phyloP scores from a whole-genome alignment of 73 alveolate species.

The Tetrahymena elliotti region DNA sequence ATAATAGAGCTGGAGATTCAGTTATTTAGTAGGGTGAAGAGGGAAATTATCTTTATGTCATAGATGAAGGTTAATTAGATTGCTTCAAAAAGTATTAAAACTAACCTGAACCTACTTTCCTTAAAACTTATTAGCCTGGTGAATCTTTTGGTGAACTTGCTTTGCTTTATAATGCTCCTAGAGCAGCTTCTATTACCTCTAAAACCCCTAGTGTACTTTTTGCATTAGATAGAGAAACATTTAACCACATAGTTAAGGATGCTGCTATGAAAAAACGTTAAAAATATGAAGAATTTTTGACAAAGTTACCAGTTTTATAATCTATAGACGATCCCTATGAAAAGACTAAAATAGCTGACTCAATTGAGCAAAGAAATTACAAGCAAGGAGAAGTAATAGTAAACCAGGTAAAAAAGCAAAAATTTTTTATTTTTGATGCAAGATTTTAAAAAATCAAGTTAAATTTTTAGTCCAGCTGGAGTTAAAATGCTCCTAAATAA shows the following conservation, averaged over 20 bases:
- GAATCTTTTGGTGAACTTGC: conserved; percentile 95
- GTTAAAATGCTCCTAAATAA: no score
- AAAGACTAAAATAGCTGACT: conserved; percentile 42
- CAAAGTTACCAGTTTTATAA: conserved; percentile 56
- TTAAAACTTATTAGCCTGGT: conserved; percentile 77
- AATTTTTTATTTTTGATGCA: background rate
- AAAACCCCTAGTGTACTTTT: conserved; percentile 47
- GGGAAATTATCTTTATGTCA: conserved; percentile 66
- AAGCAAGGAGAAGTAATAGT: conserved; percentile 23
- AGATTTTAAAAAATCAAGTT: background rate
- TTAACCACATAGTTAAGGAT: conserved; percentile 86
- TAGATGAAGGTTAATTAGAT: conserved; percentile 62
- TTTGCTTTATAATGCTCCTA: conserved; percentile 77
- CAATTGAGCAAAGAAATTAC: conserved; percentile 5
- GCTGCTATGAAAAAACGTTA: conserved; percentile 85
- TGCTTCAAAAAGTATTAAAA: conserved; percentile 56
- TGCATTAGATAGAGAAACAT: conserved; percentile 82
- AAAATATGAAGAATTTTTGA: conserved; percentile 64
- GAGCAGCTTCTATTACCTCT: conserved; percentile 82
- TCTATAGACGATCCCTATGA: conserved; percentile 78
- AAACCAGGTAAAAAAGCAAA: background rate
- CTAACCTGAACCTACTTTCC: conserved; percentile 32
- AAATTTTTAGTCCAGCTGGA: background rate
- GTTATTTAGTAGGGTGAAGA: conserved; percentile 60
- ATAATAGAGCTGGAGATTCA: conserved; percentile 15